Conservation (phyloP, 805 yeast species). For the Saccharomyces eubayanus region DNA sequence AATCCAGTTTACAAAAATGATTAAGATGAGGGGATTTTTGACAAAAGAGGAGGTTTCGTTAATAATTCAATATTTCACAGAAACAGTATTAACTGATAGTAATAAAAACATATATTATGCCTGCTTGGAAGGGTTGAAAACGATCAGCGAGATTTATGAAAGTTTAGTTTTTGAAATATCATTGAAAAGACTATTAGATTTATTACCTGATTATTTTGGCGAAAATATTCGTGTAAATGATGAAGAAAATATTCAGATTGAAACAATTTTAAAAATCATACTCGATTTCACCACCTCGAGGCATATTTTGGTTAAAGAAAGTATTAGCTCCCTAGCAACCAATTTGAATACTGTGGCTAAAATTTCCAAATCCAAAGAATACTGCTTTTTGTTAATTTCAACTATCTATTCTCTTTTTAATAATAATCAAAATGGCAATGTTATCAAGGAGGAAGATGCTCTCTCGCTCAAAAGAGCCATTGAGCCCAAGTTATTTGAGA, state of each 20-base stretch:
- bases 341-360: conserved; percentile 11
- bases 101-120: conserved; percentile 46
- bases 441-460: conserved; percentile 12
- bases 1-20: conserved; percentile 52
- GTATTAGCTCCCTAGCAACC: conserved; percentile 17
- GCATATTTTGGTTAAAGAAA: conserved; percentile 23
- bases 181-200: conserved; percentile 42
- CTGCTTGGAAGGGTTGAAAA: conserved; percentile 47
- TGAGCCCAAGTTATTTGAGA: conserved; percentile 14
- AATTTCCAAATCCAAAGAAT: conserved; percentile 11
- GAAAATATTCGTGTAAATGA: conserved; percentile 22
- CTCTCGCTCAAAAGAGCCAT: conserved; percentile 12
- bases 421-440: conserved; percentile 12
- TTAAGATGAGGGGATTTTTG: conserved; percentile 43
- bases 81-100: conserved; percentile 45
- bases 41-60: conserved; percentile 48
- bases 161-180: conserved; percentile 42
- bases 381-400: conserved; percentile 23
- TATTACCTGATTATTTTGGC: conserved; percentile 40
- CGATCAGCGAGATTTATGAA: conserved; percentile 28
- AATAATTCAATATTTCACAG: conserved; percentile 57
- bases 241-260: conserved; percentile 24
- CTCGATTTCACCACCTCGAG: conserved; percentile 30
- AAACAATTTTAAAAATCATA: conserved; percentile 31
- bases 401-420: conserved; percentile 23